These are phyloP conservation scores for Populus euphratica DNA, from an alignment of 345 rosid species.

Conservation along the genomic window DNA sequence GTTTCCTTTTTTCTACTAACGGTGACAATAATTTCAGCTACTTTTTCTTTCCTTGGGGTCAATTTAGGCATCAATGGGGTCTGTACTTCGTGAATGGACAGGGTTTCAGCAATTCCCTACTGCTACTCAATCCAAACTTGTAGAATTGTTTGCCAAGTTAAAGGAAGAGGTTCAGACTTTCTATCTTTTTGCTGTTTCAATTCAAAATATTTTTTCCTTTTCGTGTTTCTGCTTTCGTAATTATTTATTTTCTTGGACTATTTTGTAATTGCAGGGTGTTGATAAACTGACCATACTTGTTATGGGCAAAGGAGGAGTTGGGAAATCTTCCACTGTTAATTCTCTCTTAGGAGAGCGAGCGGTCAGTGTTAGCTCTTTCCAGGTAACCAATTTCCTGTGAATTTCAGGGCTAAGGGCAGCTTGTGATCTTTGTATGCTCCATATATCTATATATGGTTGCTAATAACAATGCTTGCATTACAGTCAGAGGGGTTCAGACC, in stretches of 20 bases:
- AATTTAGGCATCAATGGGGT: slow-evolving; percentile 23
- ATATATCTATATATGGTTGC: not conserved
- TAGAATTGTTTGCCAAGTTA: slow-evolving; percentile 62
- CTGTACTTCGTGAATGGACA: slow-evolving; percentile 57
- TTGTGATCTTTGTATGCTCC: slow-evolving; percentile 1
- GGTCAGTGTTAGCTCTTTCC: slow-evolving; percentile 68
- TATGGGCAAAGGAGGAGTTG: slow-evolving; percentile 91
- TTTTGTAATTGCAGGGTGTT: slow-evolving; percentile 41
- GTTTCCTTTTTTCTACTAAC: not conserved
- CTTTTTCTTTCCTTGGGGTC: not conserved
- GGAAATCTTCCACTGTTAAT: slow-evolving; percentile 82
- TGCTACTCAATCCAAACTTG: slow-evolving; percentile 66
- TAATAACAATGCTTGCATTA: not conserved
- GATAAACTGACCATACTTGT: slow-evolving; percentile 70
- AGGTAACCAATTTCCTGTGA: slow-evolving; percentile 34
- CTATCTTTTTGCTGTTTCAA: not conserved
- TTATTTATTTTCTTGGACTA: slow-evolving; percentile 8
- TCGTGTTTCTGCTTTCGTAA: not conserved
- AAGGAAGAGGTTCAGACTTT: slow-evolving; percentile 58
- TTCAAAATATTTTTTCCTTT: not conserved
- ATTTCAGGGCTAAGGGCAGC: not conserved
- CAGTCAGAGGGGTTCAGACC: slow-evolving; percentile 74
- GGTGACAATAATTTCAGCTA: not conserved
- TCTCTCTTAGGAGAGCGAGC: slow-evolving; percentile 73
- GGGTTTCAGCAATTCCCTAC: slow-evolving; percentile 81